phyloP scores from a whole-genome alignment of 2,329 filamentous ascomycete genomes.

The Trichophyton equinum region DNA sequence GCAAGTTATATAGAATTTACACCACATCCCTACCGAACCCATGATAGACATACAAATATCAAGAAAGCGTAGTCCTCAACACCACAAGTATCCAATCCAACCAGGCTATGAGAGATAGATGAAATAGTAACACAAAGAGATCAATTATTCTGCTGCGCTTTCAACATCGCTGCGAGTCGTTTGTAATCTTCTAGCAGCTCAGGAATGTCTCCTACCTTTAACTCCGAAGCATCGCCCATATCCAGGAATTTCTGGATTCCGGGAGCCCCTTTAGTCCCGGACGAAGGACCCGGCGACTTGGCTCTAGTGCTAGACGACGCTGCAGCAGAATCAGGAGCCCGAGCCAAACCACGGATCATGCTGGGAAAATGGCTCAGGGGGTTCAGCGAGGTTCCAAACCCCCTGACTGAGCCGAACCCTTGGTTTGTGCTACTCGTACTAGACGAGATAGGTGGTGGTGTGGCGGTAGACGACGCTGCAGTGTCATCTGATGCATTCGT shows the following conservation, averaged over 20 bases:
- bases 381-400: constrained; percentile 66
- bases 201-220: constrained; percentile 60
- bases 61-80: neutral
- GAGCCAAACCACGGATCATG: constrained; percentile 67
- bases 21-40: neutral
- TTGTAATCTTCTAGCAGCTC: constrained; percentile 63
- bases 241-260: constrained; percentile 64
- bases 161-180: constrained; percentile 52
- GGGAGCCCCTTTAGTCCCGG: constrained; percentile 32
- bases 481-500: constrained; percentile 23
- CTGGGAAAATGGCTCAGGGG: constrained; percentile 66
- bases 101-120: neutral
- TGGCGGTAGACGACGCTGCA: constrained; percentile 12
- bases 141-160: constrained; percentile 28
- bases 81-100: neutral
- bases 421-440: constrained; percentile 34
- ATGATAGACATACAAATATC: neutral
- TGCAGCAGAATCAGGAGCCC: constrained; percentile 34
- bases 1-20: neutral
- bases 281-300: neutral
- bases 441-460: constrained; percentile 21
- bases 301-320: constrained; percentile 8
- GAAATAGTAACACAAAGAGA: neutral
- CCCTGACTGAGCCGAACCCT: constrained; percentile 70
- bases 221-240: constrained; percentile 54